These are phyloP conservation scores for Amaranthus hypochondriacus DNA, from an alignment of 148 eudicot genomes.

Conservation along the genomic window DNA sequence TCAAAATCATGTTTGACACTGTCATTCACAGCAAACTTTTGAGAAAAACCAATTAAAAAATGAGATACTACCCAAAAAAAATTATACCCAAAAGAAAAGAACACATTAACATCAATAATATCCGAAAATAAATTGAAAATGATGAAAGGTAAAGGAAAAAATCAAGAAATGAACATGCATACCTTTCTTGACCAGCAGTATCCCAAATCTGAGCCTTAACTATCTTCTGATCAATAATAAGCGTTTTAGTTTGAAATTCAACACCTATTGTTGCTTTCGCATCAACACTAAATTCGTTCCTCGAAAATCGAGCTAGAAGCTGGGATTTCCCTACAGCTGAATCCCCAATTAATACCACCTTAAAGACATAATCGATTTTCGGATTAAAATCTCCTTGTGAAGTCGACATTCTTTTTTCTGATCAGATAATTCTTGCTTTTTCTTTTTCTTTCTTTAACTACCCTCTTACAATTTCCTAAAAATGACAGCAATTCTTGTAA, in stretches of 20 bases:
- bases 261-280: conserved; percentile 66
- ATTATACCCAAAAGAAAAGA: not conserved
- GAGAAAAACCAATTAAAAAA: not conserved
- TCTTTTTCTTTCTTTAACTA: not conserved
- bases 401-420: conserved; percentile 35
- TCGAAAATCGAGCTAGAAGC: conserved; percentile 49
- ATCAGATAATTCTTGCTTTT: not conserved
- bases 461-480: not conserved
- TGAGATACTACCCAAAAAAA: not conserved
- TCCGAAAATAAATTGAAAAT: not conserved
- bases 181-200: conserved; percentile 71
- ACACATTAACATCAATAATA: not conserved
- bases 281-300: conserved; percentile 54
- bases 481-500: not conserved
- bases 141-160: not conserved
- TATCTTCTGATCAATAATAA: conserved; percentile 43
- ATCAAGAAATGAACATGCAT: not conserved
- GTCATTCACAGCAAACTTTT: not conserved
- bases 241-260: conserved; percentile 58
- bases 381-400: conserved; percentile 43
- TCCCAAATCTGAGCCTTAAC: conserved; percentile 70
- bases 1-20: no score
- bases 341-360: conserved; percentile 58
- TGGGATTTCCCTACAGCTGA: conserved; percentile 65
- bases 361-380: conserved; percentile 60